A percentile compares a stretch with the other conserved stretches of the same genome.
phyloP scores from a whole-genome alignment of 1,284 basidiomycete genomes.

The Rhodotorula sp. region DNA sequence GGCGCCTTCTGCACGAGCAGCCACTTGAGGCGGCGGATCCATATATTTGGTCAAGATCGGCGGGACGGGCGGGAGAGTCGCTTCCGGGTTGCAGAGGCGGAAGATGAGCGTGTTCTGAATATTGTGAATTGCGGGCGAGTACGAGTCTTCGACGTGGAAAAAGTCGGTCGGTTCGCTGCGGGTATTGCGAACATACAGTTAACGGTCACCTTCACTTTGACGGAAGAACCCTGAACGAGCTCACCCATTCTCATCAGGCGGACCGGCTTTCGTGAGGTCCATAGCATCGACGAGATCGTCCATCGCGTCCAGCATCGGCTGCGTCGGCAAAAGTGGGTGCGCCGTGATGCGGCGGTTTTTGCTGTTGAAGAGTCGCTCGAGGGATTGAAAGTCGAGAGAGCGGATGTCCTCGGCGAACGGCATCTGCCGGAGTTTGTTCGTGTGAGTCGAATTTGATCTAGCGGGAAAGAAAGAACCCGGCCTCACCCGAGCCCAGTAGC shows the following conservation, averaged over 20 bases:
- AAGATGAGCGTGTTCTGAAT: slow-evolving; percentile 90
- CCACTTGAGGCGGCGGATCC: slow-evolving; percentile 66
- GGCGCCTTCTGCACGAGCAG: slow-evolving; percentile 60
- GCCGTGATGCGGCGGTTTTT: slow-evolving; percentile 69
- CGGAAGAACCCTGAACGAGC: not conserved
- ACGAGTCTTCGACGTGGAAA: slow-evolving; percentile 74
- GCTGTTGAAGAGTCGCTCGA: slow-evolving; percentile 70
- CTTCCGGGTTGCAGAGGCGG: slow-evolving; percentile 67
- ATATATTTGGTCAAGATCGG: slow-evolving; percentile 79
- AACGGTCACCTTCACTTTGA: not conserved
- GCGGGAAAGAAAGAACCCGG: not conserved
- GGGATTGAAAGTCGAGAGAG: slow-evolving; percentile 78
- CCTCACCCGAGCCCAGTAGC: slow-evolving; percentile 75
- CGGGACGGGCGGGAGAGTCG: slow-evolving; percentile 75
- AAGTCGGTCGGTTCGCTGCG: slow-evolving; percentile 63
- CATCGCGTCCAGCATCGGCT: slow-evolving; percentile 76
- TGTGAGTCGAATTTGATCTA: too few species aligned
- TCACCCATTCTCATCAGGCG: slow-evolving; percentile 33
- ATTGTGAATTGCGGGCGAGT: slow-evolving; percentile 85
- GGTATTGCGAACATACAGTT: not conserved
- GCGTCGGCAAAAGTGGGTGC: slow-evolving; percentile 79
- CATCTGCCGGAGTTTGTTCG: slow-evolving; percentile 57
- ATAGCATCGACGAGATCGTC: slow-evolving; percentile 49
- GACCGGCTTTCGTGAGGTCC: slow-evolving; percentile 23
- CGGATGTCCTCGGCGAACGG: slow-evolving; percentile 93